Base-by-base conservation (phyloP, 495 filamentous ascomycete genomes). In the Penicillium nucicola region DNA sequence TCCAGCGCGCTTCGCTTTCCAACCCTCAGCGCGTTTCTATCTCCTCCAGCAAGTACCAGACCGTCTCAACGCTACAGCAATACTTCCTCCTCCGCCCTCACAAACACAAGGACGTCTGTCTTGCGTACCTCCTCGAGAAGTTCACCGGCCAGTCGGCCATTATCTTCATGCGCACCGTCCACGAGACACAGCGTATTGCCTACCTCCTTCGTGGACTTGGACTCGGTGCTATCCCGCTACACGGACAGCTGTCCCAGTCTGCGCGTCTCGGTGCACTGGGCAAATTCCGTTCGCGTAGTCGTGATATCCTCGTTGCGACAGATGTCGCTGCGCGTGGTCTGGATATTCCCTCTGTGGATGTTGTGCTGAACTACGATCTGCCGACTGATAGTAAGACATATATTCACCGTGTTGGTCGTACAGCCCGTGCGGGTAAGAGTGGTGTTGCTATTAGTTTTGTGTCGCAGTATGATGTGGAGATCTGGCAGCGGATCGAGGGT, bases 291-390 rank as follows among this genome's bases (percentile, higher is more conserved):
- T 79, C 84, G 1, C 80, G 85, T 11, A 79, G 72, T 41, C 77
- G 91, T 9, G 80, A 92, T 48, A 92, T 98, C 49, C 81, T 97
- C 12, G 87, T 97, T n/a, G 92, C 92, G 1, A 97, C 92, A 0
- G 93, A 97, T 62, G 91, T 97, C 20, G 93, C 95, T 4, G 90
- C 93, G 8, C 82, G 93, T 59, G 93, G 93, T 75, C 78, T 98
- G 7, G 93, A 98, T 80, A 95, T 97, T 50, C 91, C 92, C 17
- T 84, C 82, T 38, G 93, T 98, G 3, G 92, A 96, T 52, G 69
- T 90, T 0, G 90, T 98, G 3, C 57, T 98, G 44, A 96, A 97
- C 66, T 88, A 83, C 52, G 92, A 97, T 61, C 71, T 96, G 7
- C 88, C 89, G 0, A 75, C 76, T 12, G 89, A 92, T 53, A 86